Evolutionary conservation across 1,284 basidiomycete genomes (phyloP).

Genomic region (Vanrija sp.): DNA sequence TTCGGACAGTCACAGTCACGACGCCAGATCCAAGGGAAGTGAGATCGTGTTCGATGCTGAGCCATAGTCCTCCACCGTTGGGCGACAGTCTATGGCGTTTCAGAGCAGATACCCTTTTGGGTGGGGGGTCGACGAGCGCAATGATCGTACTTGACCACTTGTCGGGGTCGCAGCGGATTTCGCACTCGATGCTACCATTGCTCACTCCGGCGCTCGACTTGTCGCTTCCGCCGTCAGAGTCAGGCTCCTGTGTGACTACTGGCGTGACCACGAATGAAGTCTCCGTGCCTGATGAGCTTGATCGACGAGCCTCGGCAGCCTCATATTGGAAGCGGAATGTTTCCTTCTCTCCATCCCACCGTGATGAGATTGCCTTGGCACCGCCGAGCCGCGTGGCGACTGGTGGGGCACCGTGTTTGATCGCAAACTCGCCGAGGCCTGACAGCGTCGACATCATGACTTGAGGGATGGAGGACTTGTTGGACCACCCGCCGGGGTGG

Average conservation of each 20-base stretch:
- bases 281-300: conserved; percentile 46
- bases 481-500: conserved; percentile 95
- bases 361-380: conserved; percentile 66
- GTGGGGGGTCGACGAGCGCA: conserved; percentile 91
- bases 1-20: conserved; percentile 62
- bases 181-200: conserved; percentile 69
- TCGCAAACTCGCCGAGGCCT: conserved; percentile 87
- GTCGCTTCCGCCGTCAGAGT: conserved; percentile 1
- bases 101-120: conserved; percentile 75
- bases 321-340: conserved; percentile 84
- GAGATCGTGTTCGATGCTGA: conserved; percentile 85
- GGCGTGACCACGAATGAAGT: conserved; percentile 35
- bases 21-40: conserved; percentile 71
- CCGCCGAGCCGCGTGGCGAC: conserved; percentile 76
- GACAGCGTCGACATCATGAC: conserved; percentile 84
- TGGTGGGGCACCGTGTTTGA: conserved; percentile 92
- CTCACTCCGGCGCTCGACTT: background rate
- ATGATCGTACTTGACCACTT: conserved; percentile 84
- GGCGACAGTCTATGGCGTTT: conserved; percentile 80
- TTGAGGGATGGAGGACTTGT: conserved; percentile 86
- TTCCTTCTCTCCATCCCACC: conserved; percentile 83
- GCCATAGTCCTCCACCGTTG: conserved; percentile 92
- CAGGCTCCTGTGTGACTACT: background rate
- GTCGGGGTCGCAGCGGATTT: conserved; percentile 89
- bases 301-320: conserved; percentile 57